These are phyloP conservation scores for Tetragonia tetragonoides DNA, from an alignment of 148 eudicot genomes.

Conservation along the genomic window DNA sequence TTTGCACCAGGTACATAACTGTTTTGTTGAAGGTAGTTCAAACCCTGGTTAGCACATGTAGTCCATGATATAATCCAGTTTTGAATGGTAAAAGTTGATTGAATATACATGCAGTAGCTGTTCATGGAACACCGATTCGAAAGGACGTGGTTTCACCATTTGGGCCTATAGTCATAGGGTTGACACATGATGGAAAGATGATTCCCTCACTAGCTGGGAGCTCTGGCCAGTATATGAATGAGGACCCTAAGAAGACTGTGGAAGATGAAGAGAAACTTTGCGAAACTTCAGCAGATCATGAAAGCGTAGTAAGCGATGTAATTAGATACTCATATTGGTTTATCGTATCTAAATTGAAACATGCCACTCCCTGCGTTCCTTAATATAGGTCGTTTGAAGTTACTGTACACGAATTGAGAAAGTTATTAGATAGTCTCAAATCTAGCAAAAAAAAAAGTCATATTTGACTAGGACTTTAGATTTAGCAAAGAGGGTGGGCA, in stretches of 20 bases:
- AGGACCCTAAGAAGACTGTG: slow-evolving; percentile 19
- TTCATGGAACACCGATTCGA: slow-evolving; percentile 23
- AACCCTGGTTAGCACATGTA: not conserved
- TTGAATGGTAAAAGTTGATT: not conserved
- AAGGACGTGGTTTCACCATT: slow-evolving; percentile 3
- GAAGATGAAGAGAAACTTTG: slow-evolving; percentile 14
- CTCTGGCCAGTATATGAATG: slow-evolving; percentile 15
- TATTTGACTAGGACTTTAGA: too few relatives aligned
- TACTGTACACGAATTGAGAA: too few relatives aligned
- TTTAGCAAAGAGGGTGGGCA: too few relatives aligned
- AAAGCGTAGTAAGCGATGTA: slow-evolving; percentile 19
- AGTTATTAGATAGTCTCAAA: too few relatives aligned
- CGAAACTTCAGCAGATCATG: slow-evolving; percentile 15
- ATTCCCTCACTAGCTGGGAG: slow-evolving; percentile 24
- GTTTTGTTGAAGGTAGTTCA: slow-evolving; percentile 1
- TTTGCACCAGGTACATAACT: slow-evolving; percentile 27
- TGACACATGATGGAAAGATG: slow-evolving; percentile 36
- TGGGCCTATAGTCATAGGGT: slow-evolving; percentile 38
- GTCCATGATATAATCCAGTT: not conserved
- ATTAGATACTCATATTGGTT: not conserved
- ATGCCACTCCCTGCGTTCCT: too few relatives aligned
- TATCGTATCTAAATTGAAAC: too few relatives aligned
- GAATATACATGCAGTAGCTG: slow-evolving; percentile 25
- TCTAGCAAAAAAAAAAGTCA: too few relatives aligned
- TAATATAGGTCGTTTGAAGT: too few relatives aligned